These are phyloP conservation scores for Calophaca sinica DNA, from an alignment of 306 rosid genomes.

Conservation along the genomic window DNA sequence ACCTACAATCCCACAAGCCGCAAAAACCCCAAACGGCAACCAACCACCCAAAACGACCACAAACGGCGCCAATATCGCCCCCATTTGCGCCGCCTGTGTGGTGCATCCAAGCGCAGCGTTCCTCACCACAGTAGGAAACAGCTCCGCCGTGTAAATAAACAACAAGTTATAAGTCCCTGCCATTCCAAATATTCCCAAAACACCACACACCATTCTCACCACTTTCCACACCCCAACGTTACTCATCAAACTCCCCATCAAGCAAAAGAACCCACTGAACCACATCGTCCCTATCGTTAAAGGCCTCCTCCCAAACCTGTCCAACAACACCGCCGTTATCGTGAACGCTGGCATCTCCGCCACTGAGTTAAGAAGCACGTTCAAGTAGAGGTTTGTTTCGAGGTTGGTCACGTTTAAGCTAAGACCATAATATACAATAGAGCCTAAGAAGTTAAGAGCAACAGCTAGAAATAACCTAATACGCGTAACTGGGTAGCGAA, in stretches of 20 bases:
- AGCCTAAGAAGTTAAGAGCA: conserved; percentile 64
- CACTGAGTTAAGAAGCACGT: conserved; percentile 72
- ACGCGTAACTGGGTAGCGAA: conserved; percentile 66
- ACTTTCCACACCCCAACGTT: conserved; percentile 60
- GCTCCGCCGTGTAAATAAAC: conserved; percentile 80
- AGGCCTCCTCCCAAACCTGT: conserved; percentile 67
- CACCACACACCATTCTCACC: conserved; percentile 69
- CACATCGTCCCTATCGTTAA: conserved; percentile 72
- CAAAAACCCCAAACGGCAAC: conserved; percentile 75
- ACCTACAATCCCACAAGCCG: conserved; percentile 65
- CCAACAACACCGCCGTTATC: conserved; percentile 73
- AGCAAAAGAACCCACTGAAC: conserved; percentile 86
- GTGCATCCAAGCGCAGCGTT: conserved; percentile 80
- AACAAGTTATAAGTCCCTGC: conserved; percentile 87
- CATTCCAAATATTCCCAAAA: conserved; percentile 89
- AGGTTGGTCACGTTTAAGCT: conserved; percentile 79
- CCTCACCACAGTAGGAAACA: conserved; percentile 92
- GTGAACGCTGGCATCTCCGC: conserved; percentile 90
- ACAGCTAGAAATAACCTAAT: conserved; percentile 67
- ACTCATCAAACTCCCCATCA: conserved; percentile 56
- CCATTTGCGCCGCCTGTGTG: conserved; percentile 82
- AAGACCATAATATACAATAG: conserved; percentile 85
- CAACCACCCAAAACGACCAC: conserved; percentile 86
- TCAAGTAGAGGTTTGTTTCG: conserved; percentile 71
- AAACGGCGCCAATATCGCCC: conserved; percentile 84